Conservation (phyloP, 768 basidiomycete species). For the Polyporus arcularius region DNA sequence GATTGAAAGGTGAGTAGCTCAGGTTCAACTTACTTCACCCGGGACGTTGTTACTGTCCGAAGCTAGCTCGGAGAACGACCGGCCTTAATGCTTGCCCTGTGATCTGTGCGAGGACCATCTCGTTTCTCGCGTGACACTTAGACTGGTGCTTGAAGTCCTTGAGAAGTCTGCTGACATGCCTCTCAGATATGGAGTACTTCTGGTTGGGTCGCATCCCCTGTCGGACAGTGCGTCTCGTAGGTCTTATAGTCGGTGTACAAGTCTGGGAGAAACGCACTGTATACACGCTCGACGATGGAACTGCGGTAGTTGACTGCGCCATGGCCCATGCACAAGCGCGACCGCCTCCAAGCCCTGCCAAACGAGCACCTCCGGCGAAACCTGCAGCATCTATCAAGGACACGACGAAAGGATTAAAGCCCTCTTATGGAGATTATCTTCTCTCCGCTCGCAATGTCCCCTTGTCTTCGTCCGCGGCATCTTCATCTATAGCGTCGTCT, state of each 20-base stretch:
- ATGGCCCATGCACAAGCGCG: conserved; percentile 36
- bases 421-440: conserved; percentile 11
- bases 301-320: conserved; percentile 67
- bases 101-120: no score
- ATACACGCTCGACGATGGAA: conserved; percentile 79
- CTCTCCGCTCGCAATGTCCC: neutral
- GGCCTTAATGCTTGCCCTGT: no score
- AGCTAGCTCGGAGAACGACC: no score
- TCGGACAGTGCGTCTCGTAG: conserved; percentile 60
- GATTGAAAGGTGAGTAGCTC: conserved; percentile 19
- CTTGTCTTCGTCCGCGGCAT: no score
- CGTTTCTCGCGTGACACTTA: no score
- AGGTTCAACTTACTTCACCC: no score
- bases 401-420: neutral
- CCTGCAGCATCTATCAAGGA: neutral
- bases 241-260: conserved; percentile 63
- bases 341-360: conserved; percentile 2
- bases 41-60: no score
- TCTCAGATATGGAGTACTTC: conserved; percentile 58
- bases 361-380: neutral
- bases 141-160: neutral
- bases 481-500: neutral
- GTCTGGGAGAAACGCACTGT: conserved; percentile 58
- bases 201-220: conserved; percentile 76
- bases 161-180: no score